Conservation (phyloP, 495 filamentous ascomycete genomes). For the Neurospora sp. region DNA sequence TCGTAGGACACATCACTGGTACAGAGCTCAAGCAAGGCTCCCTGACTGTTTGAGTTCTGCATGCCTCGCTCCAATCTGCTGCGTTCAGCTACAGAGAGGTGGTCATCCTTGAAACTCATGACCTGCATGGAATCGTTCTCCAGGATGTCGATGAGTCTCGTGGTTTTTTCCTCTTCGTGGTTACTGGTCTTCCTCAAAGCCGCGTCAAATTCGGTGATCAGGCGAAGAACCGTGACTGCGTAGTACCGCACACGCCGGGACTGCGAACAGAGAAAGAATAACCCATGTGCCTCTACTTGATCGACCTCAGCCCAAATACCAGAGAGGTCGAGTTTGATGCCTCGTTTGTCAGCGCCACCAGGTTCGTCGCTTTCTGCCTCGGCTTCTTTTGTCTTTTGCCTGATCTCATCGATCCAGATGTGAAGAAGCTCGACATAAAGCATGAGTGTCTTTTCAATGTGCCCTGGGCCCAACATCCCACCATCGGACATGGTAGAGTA, state of each 20-base stretch:
- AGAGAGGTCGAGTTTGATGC: constrained; percentile 74
- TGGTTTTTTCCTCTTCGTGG: constrained; percentile 43
- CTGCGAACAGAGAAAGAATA: constrained; percentile 98
- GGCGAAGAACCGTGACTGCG: constrained; percentile 81
- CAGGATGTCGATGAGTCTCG: constrained; percentile 78
- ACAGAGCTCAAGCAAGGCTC: constrained; percentile 85
- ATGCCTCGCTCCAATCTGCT: constrained; percentile 88
- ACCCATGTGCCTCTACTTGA: constrained; percentile 89
- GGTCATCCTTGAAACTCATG: constrained; percentile 86
- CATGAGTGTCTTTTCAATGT: constrained; percentile 87
- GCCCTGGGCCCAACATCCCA: constrained; percentile 87
- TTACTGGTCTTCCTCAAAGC: constrained; percentile 59
- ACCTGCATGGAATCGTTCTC: constrained; percentile 83
- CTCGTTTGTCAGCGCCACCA: constrained; percentile 44
- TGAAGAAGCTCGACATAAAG: constrained; percentile 88
- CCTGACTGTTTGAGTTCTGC: constrained; percentile 70
- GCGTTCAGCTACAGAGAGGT: constrained; percentile 82
- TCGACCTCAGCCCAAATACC: constrained; percentile 86
- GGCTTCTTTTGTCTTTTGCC: constrained; percentile 69
- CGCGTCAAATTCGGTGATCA: constrained; percentile 89
- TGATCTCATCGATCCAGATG: constrained; percentile 97
- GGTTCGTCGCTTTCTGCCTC: constrained; percentile 52
- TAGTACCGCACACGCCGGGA: constrained; percentile 80
- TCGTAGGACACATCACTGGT: constrained; percentile 94
- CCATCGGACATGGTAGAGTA: constrained; percentile 98